phyloP scores from a whole-genome alignment of 2,329 filamentous ascomycete species.

The Neopestalotiopsis sp. region DNA sequence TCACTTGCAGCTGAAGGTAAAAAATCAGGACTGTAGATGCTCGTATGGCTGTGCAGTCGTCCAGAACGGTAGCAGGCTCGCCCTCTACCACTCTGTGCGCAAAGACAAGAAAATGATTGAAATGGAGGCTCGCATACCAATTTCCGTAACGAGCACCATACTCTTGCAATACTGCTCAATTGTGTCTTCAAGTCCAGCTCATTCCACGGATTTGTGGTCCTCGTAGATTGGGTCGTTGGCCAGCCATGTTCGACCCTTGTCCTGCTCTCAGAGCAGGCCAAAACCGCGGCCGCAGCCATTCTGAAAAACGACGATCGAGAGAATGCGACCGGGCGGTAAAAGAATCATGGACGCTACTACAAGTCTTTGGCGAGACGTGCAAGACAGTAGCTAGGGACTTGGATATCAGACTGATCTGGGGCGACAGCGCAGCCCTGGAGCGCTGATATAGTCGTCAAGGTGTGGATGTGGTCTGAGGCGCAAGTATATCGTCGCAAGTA shows the following conservation, averaged over 20 bases:
- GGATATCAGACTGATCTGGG: not conserved
- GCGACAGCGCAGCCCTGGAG: not conserved
- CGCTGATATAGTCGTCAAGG: not conserved
- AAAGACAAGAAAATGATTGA: not conserved
- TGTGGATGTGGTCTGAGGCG: not conserved
- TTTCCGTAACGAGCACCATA: conserved; percentile 42
- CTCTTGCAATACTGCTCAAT: conserved; percentile 45
- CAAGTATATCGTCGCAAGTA: not conserved
- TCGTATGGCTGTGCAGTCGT: too few species aligned
- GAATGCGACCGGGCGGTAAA: conserved; percentile 47
- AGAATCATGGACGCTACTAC: conserved; percentile 61
- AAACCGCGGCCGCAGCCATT: conserved; percentile 61
- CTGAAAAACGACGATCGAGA: conserved; percentile 53
- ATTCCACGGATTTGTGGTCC: conserved; percentile 41
- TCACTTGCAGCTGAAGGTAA: not conserved
- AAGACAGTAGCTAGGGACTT: conserved; percentile 20
- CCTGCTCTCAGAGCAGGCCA: conserved; percentile 49
- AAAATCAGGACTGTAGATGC: not conserved
- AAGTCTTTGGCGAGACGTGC: conserved; percentile 28
- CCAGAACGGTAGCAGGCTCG: too few species aligned
- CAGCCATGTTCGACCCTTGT: conserved; percentile 47
- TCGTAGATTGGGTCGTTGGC: conserved; percentile 40
- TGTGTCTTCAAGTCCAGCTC: conserved; percentile 40
- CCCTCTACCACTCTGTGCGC: too few species aligned
- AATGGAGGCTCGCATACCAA: conserved; percentile 36